These are phyloP conservation scores for Penicillium cinerascens DNA, from an alignment of 495 filamentous ascomycete species.

Conservation along the genomic window DNA sequence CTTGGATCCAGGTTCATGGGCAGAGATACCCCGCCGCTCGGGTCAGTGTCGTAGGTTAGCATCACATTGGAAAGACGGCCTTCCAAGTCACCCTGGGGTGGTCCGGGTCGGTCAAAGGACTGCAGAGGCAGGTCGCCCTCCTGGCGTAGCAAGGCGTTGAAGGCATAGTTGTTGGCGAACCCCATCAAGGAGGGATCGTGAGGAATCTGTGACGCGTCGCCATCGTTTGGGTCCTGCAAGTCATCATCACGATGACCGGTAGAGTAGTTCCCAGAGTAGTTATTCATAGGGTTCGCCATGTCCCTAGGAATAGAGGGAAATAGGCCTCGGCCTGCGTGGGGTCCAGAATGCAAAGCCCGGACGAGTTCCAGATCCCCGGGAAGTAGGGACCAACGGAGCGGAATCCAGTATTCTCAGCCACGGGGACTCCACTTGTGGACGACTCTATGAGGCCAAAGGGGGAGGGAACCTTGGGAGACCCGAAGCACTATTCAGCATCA, in stretches of 20 bases:
- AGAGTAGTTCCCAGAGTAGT: constrained; percentile 9
- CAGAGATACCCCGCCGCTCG: constrained; percentile 18
- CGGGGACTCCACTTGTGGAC: constrained; percentile 13
- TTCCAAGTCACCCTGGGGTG: constrained; percentile 16
- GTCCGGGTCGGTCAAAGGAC: constrained; percentile 9
- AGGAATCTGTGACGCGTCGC: constrained; percentile 3
- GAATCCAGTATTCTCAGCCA: constrained; percentile 10
- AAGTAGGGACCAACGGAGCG: constrained; percentile 17
- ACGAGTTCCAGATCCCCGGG: constrained; percentile 26
- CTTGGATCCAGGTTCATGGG: constrained; percentile 21
- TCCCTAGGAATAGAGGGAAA: not conserved
- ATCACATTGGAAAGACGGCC: constrained; percentile 27
- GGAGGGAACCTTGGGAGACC: not conserved
- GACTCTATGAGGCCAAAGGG: not conserved
- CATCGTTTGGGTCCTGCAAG: constrained; percentile 2
- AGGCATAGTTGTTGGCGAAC: constrained; percentile 17
- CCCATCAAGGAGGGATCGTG: constrained; percentile 18
- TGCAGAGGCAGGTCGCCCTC: constrained; percentile 16
- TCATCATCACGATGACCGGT: constrained; percentile 10
- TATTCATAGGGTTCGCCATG: constrained; percentile 19
- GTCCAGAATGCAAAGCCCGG: constrained; percentile 25
- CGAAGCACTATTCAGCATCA: not conserved
- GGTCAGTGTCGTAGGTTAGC: constrained; percentile 29
- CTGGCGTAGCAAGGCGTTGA: constrained; percentile 22
- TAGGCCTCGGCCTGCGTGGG: constrained; percentile 23